Evolutionary conservation across 805 yeast genomes (phyloP), one percentile per base, ranked within the genome.

Genomic region (Clavispora santaluciae): DNA sequence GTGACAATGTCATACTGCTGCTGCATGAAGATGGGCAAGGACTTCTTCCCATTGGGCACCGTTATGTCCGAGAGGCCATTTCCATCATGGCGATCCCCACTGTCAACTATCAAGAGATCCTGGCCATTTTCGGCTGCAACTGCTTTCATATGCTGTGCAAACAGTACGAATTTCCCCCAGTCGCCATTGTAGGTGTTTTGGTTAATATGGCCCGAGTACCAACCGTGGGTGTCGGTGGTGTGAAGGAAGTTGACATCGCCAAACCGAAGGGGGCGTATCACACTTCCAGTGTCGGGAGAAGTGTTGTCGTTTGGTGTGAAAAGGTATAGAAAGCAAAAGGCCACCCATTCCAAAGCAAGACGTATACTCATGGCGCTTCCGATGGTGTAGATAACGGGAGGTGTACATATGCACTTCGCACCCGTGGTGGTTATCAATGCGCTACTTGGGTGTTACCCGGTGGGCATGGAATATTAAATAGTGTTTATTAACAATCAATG

Each of bases 161-260:
- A 90, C 0, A 90, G 79, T 3, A 85, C 56, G 44, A 84, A 86
- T 55, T 91, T 95, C 8, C 97, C 97, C 96, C 96, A 91, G 58
- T 90, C 86, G 4, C 86, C 93, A 28, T 82, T 75, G 59, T 81
- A 91, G 43, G 77, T 79, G 22, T 75, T 70, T 59, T 90, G 97
- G 49, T 81, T 80, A 29, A 78, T 53, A 64, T 91, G 99, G 0
- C 97, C 97, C 5, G 91, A 81, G 48, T 84, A 78, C 99, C 99
- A 93, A 1, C 93, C 97, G 60, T 93, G 99, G 2, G 97, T 91
- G 55, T 93, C 99, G 0, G 99, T 93, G 1, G 98, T 90, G 55
- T 91, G 98, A 20, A 91, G 54, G 52, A 93, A 86, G 64, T 93
- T 91, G 35, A 93, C 42, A 41, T 81, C 77, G 0, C 90, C 34